Evolutionary conservation across 164 flowering plant genomes (phyloP).

Genomic region (Santalum album): DNA sequence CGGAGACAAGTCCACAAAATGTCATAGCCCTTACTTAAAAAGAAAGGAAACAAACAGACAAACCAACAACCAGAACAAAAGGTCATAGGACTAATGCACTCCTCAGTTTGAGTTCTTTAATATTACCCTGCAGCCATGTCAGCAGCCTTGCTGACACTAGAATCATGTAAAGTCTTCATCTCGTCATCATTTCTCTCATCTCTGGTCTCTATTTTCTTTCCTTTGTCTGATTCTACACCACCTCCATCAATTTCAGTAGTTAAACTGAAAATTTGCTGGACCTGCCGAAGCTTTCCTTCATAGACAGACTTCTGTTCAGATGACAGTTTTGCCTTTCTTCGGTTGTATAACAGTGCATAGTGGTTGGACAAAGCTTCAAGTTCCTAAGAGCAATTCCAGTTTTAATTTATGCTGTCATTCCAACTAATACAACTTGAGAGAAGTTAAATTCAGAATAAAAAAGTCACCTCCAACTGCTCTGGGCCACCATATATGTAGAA

Average conservation of each 20-base stretch:
- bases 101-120: not conserved
- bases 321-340: slow-evolving; percentile 75
- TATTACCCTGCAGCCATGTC: slow-evolving; percentile 96
- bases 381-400: slow-evolving; percentile 42
- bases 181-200: slow-evolving; percentile 47
- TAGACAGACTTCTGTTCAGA: slow-evolving; percentile 65
- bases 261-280: slow-evolving; percentile 68
- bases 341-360: slow-evolving; percentile 63
- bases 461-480: slow-evolving; percentile 83
- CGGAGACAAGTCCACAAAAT: no score
- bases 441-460: slow-evolving; percentile 8
- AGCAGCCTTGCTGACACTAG: slow-evolving; percentile 94
- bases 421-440: not conserved
- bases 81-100: no score
- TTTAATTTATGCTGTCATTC: slow-evolving; percentile 1
- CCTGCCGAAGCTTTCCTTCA: slow-evolving; percentile 77
- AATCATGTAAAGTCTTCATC: slow-evolving; percentile 62
- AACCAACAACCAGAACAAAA: no score
- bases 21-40: no score
- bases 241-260: slow-evolving; percentile 44
- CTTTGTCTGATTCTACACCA: slow-evolving; percentile 50
- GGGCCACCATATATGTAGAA: slow-evolving; percentile 99
- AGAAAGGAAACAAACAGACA: no score
- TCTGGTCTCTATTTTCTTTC: slow-evolving; percentile 64
- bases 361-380: slow-evolving; percentile 92